Evolutionary conservation across 345 rosid genomes (phyloP).

Genomic region (Arabis hirsuta): DNA sequence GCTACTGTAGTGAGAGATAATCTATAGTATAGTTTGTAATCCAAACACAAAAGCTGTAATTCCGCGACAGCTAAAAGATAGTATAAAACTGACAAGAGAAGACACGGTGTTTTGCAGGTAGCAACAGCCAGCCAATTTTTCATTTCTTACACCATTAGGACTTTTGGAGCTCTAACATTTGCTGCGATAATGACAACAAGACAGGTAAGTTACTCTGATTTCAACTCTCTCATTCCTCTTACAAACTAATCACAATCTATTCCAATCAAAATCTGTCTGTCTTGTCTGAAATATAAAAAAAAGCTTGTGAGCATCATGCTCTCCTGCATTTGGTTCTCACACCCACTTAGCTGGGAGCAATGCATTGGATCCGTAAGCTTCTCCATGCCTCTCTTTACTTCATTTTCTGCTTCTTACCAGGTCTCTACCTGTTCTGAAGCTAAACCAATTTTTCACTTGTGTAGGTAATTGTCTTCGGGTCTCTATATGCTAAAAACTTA

Average conservation of each 20-base stretch:
- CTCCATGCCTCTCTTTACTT: background rate
- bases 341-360: constrained; percentile 94
- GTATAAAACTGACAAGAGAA: background rate
- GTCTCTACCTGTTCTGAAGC: constrained; percentile 3
- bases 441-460: constrained; percentile 19
- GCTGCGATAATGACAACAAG: constrained; percentile 96
- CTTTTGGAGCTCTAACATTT: constrained; percentile 91
- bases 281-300: constrained; percentile 21
- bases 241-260: background rate
- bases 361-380: constrained; percentile 80
- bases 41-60: background rate
- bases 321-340: constrained; percentile 86
- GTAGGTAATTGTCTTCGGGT: constrained; percentile 76
- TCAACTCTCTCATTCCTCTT: constrained; percentile 5
- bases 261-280: background rate
- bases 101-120: constrained; percentile 54
- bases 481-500: constrained; percentile 69
- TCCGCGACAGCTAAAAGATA: background rate
- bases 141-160: constrained; percentile 90
- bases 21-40: background rate
- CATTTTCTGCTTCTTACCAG: background rate
- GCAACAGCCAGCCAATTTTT: constrained; percentile 91
- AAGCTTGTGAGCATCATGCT: constrained; percentile 91
- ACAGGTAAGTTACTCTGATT: constrained; percentile 58
- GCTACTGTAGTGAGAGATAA: background rate